phyloP scores from a whole-genome alignment of 495 filamentous ascomycete genomes.

The Penicillium roqueforti region DNA sequence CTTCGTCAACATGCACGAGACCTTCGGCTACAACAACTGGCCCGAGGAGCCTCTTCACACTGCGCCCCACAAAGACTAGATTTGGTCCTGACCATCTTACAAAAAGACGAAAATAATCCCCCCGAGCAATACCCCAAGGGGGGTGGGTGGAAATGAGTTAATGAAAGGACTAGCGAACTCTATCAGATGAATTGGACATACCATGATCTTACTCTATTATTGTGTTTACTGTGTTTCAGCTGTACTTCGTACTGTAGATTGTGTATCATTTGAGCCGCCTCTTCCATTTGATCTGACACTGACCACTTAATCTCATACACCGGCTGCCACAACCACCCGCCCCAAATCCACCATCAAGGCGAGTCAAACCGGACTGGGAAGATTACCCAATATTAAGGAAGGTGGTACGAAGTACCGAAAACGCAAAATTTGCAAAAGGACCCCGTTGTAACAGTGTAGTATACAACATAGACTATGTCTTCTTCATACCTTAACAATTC shows the following conservation, averaged over 20 bases:
- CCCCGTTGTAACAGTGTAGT: background rate
- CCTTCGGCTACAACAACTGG: slow-evolving; percentile 53
- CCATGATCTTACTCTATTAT: slow-evolving; percentile 2
- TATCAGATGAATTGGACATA: slow-evolving; percentile 24
- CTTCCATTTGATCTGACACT: background rate
- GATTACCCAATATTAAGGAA: background rate
- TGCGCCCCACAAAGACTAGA: no score
- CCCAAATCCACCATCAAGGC: slow-evolving; percentile 7
- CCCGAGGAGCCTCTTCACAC: no score
- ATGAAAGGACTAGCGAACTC: slow-evolving; percentile 16
- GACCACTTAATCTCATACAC: slow-evolving; percentile 4
- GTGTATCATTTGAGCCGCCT: background rate
- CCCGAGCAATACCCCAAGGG: slow-evolving; percentile 14
- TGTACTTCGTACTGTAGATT: background rate
- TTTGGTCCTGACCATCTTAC: slow-evolving; percentile 3
- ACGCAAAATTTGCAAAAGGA: background rate
- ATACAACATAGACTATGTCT: no score
- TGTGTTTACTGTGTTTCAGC: background rate
- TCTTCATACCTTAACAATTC: no score
- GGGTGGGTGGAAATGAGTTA: slow-evolving; percentile 12
- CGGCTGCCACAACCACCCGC: slow-evolving; percentile 5
- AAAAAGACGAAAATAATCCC: slow-evolving; percentile 16
- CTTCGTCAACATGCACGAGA: slow-evolving; percentile 81
- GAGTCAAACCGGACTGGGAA: background rate
- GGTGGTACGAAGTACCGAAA: background rate